Evolutionary conservation across 225 moss, liverwort and hornwort genomes (phyloP), one percentile per base, ranked within the genome.

Genomic region (Neckera pumila): DNA sequence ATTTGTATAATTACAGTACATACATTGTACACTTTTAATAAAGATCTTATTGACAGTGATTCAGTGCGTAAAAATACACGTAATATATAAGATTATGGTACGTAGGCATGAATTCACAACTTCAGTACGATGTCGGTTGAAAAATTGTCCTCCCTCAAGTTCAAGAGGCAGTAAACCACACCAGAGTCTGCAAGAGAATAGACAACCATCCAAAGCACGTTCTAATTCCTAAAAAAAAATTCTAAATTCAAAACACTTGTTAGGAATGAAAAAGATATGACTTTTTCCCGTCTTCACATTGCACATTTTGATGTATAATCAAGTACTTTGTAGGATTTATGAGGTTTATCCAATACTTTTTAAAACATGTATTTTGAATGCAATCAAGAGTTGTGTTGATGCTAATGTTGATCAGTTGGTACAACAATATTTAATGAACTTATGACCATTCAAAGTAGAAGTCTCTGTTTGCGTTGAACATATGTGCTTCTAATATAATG

Each of bases 151-250:
- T n/a, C n/a, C n/a, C n/a, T n/a, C n/a, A n/a, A n/a, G n/a, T n/a
- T n/a, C n/a, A n/a, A n/a, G n/a, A n/a, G n/a, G n/a, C n/a, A 42
- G 1, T 2, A 43, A 5, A 5, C 16, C 1, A 27, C 43, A 16
- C 6, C 1, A 43, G 0, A 43, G 9, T 43, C 27, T 27, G 16
- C 9, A 71, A 27, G 3, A 43, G 15, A 43, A 27, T 0, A 72
- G 9, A 72, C 27, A 27, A 43, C 17, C 17, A 72, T 28, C 42
- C 10, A 43, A 1, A 72, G 3, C 3, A 43, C 0, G 43, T 72
- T 43, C 28, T 0, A 17, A 1, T 1, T 43, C 3, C 6, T 25
- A 1, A 6, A 42, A 1, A 6, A 42, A 26, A 26, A 5, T 3
- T 71, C 42, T 2, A 26, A 26, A 42, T 38, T 70, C 8, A 7